These are phyloP conservation scores for Monosporascus sp. DNA, from an alignment of 2,329 filamentous ascomycete genomes.

Conservation along the genomic window DNA sequence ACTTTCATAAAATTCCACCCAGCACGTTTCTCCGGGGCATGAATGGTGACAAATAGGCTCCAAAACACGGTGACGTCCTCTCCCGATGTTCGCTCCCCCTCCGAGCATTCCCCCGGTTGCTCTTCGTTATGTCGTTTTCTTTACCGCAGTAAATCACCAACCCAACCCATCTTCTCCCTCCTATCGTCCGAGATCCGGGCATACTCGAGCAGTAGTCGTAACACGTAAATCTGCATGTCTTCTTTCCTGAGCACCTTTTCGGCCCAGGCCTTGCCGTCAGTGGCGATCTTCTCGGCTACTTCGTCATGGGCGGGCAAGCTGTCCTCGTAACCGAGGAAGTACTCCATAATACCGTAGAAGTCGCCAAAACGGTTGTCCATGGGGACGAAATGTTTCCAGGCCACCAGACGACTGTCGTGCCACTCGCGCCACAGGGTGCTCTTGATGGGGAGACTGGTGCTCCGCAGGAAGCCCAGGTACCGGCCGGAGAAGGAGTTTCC, in stretches of 20 bases:
- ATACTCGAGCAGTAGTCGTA: constrained; percentile 61
- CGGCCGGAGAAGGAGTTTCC: constrained; percentile 68
- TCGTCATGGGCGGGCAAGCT: constrained; percentile 44
- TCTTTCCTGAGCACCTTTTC: constrained; percentile 62
- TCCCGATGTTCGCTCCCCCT: no score
- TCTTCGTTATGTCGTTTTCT: background rate
- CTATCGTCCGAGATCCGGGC: constrained; percentile 49
- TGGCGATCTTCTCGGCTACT: constrained; percentile 59
- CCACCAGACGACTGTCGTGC: constrained; percentile 69
- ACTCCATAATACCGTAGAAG: constrained; percentile 68
- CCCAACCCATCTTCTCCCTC: constrained; percentile 51
- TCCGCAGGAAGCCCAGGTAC: constrained; percentile 64
- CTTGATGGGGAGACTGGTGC: constrained; percentile 69
- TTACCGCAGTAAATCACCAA: constrained; percentile 40
- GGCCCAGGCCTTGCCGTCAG: constrained; percentile 63
- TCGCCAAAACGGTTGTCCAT: constrained; percentile 72
- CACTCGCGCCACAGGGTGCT: constrained; percentile 74
- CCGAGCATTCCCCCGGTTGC: no score
- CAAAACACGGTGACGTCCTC: background rate
- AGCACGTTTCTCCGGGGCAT: no score
- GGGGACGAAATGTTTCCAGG: constrained; percentile 79
- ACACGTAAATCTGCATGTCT: constrained; percentile 69
- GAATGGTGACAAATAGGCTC: background rate
- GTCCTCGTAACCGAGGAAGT: constrained; percentile 60
- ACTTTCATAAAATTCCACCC: no score